Evolutionary conservation across 495 filamentous ascomycete genomes (phyloP), one percentile per base, ranked within the genome.

Genomic region (Aspergillus cavernicola): DNA sequence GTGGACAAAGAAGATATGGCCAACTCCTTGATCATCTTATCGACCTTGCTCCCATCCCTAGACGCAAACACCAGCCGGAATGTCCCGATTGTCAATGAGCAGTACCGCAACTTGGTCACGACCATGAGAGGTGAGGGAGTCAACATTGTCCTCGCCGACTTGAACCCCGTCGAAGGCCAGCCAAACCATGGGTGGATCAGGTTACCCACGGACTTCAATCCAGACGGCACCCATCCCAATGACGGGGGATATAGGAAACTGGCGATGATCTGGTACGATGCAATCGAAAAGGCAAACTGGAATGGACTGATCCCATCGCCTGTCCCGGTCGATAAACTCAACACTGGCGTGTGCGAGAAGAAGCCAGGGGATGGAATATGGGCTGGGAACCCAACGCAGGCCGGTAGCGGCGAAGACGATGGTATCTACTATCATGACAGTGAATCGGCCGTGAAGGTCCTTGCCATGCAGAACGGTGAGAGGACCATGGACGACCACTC

Each of bases 61-160:
- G 15, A 41, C 11, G 5, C 6, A 6, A 15, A 19, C 3, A 35
- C 23, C 20, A 7, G 43, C 2, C 50, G 37, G 2, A 24, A 53
- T 4, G 7, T 28, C 9, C 70, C 74, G 12, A 10, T 29, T 3
- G 66, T 79, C 45, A 81, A 73, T 45, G 23, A 35, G n/a, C 70
- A 78, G 56, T 68, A 66, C 41, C 38, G 55, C 4, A 40, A 53
- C 0, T 39, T 79, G 1, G 74, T 60, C 0, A 33, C 50, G 0
- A 54, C 45, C 20, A 64, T 74, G 39, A 61, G 63, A 19, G 47
- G 32, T 0, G 53, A 56, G 6, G 66, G 65, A 9, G 52, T 61
- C 2, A 54, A 62, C 4, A 51, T 83, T 16, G 61, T 76, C 10
- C 49, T 80, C 12, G 79, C 71, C 2, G 79, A 82, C 5, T 78